These are phyloP conservation scores for Acorus gramineus DNA, from an alignment of 106 monocot species.

Conservation along the genomic window DNA sequence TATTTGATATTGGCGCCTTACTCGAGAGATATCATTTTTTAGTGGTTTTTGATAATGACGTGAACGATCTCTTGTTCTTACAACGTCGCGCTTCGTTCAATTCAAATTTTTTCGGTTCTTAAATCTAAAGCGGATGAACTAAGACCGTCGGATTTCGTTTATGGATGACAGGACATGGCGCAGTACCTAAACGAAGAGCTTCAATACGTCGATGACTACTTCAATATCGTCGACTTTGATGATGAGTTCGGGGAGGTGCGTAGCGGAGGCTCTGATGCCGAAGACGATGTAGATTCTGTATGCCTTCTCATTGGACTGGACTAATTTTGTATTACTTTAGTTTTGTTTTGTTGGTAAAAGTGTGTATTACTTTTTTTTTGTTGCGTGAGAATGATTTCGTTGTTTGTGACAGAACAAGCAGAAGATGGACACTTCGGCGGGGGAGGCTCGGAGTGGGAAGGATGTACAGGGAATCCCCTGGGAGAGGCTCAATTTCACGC, in stretches of 20 bases:
- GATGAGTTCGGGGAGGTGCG: neutral
- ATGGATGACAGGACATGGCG: conserved; percentile 9
- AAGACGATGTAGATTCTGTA: neutral
- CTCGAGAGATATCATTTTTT: too few species aligned
- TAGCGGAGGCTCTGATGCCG: conserved; percentile 3
- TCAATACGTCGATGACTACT: conserved; percentile 36
- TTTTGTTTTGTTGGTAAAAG: neutral
- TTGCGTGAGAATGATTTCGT: neutral
- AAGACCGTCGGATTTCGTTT: too few species aligned
- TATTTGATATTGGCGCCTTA: too few species aligned
- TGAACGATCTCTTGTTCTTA: too few species aligned
- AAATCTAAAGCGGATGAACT: too few species aligned
- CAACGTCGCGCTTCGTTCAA: too few species aligned
- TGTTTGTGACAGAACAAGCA: conserved; percentile 18
- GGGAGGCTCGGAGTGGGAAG: conserved; percentile 40
- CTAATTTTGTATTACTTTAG: neutral
- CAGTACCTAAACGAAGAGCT: conserved; percentile 25
- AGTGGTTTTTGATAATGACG: too few species aligned
- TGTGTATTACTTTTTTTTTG: neutral
- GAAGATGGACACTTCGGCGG: conserved; percentile 39
- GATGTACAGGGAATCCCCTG: conserved; percentile 63
- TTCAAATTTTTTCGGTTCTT: too few species aligned
- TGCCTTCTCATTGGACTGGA: too few species aligned
- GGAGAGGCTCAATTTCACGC: conserved; percentile 40
- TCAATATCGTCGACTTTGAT: conserved; percentile 22